Evolutionary conservation across 768 basidiomycete genomes (phyloP).

Genomic region (Leucosporidium creatinivorum): DNA sequence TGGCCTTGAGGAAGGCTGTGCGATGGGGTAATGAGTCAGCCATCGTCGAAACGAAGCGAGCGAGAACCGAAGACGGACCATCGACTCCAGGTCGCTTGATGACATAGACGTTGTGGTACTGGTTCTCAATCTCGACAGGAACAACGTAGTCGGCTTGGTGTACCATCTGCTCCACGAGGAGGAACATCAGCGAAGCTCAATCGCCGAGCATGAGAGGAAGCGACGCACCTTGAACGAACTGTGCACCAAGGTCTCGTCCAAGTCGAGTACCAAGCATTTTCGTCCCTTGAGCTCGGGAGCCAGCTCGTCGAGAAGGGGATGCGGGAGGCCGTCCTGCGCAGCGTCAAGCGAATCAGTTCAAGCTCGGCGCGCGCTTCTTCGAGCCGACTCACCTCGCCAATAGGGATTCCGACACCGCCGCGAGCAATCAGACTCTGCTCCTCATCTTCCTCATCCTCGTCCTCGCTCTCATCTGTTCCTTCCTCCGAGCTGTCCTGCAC

Average conservation of each 20-base stretch:
- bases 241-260: conserved; percentile 95
- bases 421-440: conserved; percentile 81
- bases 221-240: conserved; percentile 89
- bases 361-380: neutral
- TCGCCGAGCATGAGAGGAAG: neutral
- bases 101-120: conserved; percentile 98
- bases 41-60: neutral
- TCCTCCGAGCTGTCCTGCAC: conserved; percentile 30
- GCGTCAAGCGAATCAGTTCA: conserved; percentile 2
- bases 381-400: conserved; percentile 65
- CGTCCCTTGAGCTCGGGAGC: conserved; percentile 70
- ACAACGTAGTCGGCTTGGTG: conserved; percentile 94
- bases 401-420: conserved; percentile 90
- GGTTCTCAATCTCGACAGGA: conserved; percentile 96
- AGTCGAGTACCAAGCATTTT: conserved; percentile 92
- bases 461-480: conserved; percentile 40
- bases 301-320: conserved; percentile 80
- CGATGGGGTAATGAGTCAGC: neutral
- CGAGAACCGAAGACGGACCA: conserved; percentile 36
- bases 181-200: neutral
- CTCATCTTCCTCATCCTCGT: conserved; percentile 62
- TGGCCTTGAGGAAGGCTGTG: conserved; percentile 74
- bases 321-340: conserved; percentile 70
- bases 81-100: conserved; percentile 98
- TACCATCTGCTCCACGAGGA: conserved; percentile 58